Evolutionary conservation across 352 stramenopile genomes (phyloP).

Genomic region (Phytopythium ostracodes): DNA sequence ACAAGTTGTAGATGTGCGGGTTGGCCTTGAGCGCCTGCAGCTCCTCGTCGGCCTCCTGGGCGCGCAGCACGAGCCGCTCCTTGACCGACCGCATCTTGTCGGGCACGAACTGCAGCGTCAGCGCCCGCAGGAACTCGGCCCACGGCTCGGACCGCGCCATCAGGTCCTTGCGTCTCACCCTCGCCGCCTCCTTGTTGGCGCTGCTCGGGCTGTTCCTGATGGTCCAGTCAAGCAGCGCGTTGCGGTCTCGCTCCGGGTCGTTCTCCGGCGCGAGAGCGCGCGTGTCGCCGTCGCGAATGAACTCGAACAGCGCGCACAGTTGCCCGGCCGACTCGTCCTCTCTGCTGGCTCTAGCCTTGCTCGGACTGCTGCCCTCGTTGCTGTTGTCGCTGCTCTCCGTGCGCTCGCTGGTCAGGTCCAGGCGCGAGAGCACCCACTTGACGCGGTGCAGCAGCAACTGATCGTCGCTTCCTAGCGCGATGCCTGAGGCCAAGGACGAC

Average conservation of each 20-base stretch:
- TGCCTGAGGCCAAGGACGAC: not conserved
- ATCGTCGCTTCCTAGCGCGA: slow-evolving; percentile 25
- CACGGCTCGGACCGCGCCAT: slow-evolving; percentile 36
- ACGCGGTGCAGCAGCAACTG: slow-evolving; percentile 66
- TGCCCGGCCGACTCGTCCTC: slow-evolving; percentile 41
- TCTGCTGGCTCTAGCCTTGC: slow-evolving; percentile 12
- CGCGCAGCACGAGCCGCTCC: slow-evolving; percentile 52
- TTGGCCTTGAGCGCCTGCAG: slow-evolving; percentile 54
- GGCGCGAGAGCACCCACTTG: slow-evolving; percentile 72
- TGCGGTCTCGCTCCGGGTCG: slow-evolving; percentile 32
- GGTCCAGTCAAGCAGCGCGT: slow-evolving; percentile 7
- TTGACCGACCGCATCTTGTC: slow-evolving; percentile 59
- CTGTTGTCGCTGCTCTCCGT: too few species aligned
- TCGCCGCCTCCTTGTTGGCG: not conserved
- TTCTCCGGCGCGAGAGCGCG: slow-evolving; percentile 38
- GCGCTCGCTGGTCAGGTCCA: slow-evolving; percentile 37
- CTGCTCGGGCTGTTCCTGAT: slow-evolving; percentile 2
- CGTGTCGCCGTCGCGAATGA: slow-evolving; percentile 57
- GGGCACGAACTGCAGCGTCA: slow-evolving; percentile 67
- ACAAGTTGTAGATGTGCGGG: slow-evolving; percentile 59
- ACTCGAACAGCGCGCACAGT: slow-evolving; percentile 73
- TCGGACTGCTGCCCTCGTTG: slow-evolving; percentile 10
- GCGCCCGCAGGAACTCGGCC: slow-evolving; percentile 52
- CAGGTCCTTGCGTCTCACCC: slow-evolving; percentile 34
- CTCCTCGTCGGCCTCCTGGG: slow-evolving; percentile 40